phyloP scores from a whole-genome alignment of 2,329 filamentous ascomycete species.

The Trichoderma citrinoviride region DNA sequence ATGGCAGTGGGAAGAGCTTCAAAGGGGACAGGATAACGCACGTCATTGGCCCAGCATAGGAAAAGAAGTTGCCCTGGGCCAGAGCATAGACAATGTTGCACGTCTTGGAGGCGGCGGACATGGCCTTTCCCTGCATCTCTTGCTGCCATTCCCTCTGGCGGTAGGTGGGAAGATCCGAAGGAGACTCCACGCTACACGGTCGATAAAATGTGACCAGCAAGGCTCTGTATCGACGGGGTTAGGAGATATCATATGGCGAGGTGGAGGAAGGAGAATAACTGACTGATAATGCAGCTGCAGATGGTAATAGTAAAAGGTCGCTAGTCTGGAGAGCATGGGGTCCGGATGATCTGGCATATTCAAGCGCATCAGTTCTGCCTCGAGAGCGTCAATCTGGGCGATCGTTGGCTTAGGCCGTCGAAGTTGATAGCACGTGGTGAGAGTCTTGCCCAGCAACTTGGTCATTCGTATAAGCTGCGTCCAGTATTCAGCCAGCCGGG shows the following conservation, averaged over 20 bases:
- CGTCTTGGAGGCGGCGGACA: constrained; percentile 17
- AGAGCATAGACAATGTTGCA: constrained; percentile 16
- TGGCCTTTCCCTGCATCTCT: constrained; percentile 12
- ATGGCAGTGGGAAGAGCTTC: no score
- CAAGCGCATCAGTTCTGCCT: constrained; percentile 7
- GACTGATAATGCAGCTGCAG: constrained; percentile 15
- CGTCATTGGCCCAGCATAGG: constrained; percentile 12
- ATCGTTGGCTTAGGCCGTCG: background rate
- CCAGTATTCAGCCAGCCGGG: constrained; percentile 8
- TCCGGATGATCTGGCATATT: constrained; percentile 6
- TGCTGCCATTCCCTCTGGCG: constrained; percentile 15
- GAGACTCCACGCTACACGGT: background rate
- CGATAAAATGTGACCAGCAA: constrained; percentile 12
- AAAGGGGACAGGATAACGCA: background rate
- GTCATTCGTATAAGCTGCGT: constrained; percentile 5
- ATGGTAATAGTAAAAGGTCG: constrained; percentile 15
- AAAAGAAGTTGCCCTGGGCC: constrained; percentile 13
- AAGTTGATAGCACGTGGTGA: constrained; percentile 5
- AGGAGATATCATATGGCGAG: background rate
- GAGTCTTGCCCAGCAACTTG: constrained; percentile 6
- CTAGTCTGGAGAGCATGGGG: background rate
- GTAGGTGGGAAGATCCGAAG: constrained; percentile 3
- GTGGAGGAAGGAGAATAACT: background rate
- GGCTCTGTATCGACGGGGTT: background rate
- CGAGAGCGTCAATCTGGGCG: background rate